These are phyloP conservation scores for Haematococcus lacustris DNA, from an alignment of 139 green algal species.

Conservation along the genomic window DNA sequence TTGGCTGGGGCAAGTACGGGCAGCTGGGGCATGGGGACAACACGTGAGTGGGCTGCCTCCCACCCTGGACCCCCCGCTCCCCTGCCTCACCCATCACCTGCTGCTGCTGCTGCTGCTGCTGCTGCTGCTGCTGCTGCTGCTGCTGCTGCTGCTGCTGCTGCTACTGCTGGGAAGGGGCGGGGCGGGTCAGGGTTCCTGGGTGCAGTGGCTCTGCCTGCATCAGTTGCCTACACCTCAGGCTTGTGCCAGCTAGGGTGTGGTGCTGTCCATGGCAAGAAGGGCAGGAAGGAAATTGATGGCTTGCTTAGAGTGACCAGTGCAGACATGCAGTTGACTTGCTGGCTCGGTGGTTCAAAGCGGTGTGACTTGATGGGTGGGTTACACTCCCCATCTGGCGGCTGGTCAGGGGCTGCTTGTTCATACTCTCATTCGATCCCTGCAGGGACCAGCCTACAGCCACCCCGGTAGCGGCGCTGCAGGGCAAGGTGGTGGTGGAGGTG, in stretches of 20 bases:
- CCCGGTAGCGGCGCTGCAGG: slow-evolving; percentile 34
- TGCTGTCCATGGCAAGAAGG: too few species aligned
- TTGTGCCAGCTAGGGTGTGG: neutral
- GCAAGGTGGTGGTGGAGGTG: slow-evolving; percentile 32
- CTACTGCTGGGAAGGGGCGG: neutral
- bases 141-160: slow-evolving; percentile 1
- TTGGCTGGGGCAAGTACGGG: slow-evolving; percentile 88
- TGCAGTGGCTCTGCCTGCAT: neutral
- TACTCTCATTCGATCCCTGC: slow-evolving; percentile 2
- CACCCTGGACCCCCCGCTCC: neutral
- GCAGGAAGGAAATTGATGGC: too few species aligned
- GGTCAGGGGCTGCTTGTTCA: neutral
- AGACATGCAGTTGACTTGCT: too few species aligned
- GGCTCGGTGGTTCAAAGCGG: too few species aligned
- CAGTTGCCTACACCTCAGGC: too few species aligned
- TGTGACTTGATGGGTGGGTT: too few species aligned
- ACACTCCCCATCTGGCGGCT: too few species aligned
- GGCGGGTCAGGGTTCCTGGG: neutral
- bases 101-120: too few species aligned
- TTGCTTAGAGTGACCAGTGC: too few species aligned
- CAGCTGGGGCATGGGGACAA: slow-evolving; percentile 80
- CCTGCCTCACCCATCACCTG: neutral
- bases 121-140: neutral
- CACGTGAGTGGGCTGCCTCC: slow-evolving; percentile 37
- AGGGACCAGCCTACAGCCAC: slow-evolving; percentile 44